Conservation (phyloP, 176 grass and related monocot species). For the Avena atlantica region DNA sequence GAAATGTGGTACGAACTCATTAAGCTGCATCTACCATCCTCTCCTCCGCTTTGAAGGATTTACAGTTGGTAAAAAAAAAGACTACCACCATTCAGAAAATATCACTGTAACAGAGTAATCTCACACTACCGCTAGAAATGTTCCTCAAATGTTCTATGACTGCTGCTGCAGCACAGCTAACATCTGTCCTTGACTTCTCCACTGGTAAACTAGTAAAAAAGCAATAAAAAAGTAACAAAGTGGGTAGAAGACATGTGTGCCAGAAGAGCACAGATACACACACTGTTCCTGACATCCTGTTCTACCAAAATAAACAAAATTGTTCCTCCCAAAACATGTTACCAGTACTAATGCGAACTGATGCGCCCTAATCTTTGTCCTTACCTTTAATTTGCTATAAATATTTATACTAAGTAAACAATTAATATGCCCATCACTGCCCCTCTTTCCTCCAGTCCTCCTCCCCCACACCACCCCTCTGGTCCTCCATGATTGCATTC, state of each 20-base stretch:
- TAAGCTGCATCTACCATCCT: not conserved
- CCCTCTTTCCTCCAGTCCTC: constrained; percentile 13
- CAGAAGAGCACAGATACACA: not conserved
- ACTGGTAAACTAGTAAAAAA: constrained; percentile 23
- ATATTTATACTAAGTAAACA: constrained; percentile 37
- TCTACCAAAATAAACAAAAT: constrained; percentile 33
- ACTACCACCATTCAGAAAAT: too few relatives aligned
- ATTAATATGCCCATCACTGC: constrained; percentile 56
- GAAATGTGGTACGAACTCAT: not conserved
- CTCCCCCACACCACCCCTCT: constrained; percentile 10
- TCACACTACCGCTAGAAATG: not conserved
- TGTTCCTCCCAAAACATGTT: not conserved
- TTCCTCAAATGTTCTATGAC: not conserved
- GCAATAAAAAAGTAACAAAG: constrained; percentile 29
- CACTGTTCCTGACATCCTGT: constrained; percentile 20
- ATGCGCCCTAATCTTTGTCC: constrained; percentile 51
- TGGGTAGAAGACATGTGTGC: not conserved
- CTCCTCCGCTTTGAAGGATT: not conserved
- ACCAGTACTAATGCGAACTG: not conserved
- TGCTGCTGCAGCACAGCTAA: not conserved
- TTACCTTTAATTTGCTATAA: constrained; percentile 40
- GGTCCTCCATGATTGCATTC: constrained; percentile 47
- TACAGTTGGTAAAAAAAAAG: not conserved
- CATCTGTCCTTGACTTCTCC: constrained; percentile 4
- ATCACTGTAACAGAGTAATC: not conserved